Evolutionary conservation across 257 asterid genomes (phyloP).

Genomic region (Cinchona pubescens): DNA sequence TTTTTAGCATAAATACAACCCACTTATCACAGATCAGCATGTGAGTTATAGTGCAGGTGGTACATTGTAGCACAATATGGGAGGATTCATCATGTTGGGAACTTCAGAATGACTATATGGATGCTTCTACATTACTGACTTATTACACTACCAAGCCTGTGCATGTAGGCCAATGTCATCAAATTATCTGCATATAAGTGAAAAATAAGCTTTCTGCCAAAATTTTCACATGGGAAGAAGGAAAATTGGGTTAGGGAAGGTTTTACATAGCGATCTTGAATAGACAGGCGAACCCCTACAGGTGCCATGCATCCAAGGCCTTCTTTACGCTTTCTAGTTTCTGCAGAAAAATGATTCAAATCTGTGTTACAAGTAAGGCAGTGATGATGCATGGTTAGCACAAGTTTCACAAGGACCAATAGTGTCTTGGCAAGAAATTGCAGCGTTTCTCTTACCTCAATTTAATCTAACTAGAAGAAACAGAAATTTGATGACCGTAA

Average conservation of each 20-base stretch:
- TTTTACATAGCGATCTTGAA: conserved; percentile 59
- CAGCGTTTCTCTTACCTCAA: conserved; percentile 12
- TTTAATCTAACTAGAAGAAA: conserved; percentile 9
- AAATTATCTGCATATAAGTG: neutral
- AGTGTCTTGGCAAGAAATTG: neutral
- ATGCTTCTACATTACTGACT: neutral
- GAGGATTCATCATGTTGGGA: neutral
- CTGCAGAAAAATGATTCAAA: conserved; percentile 27
- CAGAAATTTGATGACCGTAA: neutral
- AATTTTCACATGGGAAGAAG: neutral
- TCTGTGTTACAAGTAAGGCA: conserved; percentile 14
- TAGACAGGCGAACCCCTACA: conserved; percentile 36
- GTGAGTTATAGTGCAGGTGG: neutral
- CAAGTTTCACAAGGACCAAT: neutral
- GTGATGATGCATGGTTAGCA: neutral
- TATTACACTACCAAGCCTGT: neutral
- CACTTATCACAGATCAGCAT: neutral
- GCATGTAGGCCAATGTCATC: neutral
- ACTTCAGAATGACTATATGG: neutral
- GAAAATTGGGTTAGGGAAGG: neutral
- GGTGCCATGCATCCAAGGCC: conserved; percentile 42
- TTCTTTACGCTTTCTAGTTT: conserved; percentile 26
- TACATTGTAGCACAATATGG: neutral
- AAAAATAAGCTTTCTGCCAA: neutral
- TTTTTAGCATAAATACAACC: neutral